Evolutionary conservation across 1,284 basidiomycete genomes (phyloP), one percentile per base, ranked within the genome.

Genomic region (Mrakiaceae sp.): DNA sequence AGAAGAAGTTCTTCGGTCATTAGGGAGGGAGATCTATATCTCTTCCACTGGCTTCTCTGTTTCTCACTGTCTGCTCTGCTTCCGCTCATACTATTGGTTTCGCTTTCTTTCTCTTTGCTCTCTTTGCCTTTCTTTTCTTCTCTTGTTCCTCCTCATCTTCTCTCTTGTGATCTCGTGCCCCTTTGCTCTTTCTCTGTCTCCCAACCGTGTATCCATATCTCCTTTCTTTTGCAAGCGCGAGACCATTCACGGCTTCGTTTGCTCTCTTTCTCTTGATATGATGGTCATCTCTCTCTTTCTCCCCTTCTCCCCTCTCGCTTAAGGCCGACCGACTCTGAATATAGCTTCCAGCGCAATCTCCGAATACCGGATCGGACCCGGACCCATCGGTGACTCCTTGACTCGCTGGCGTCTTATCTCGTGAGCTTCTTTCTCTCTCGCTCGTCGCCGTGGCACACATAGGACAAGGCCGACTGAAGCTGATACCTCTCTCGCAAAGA

Each of bases 161-260:
- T 58, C 65, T 68, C 46, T 76, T 74, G 12, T 73, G 74, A 10
- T 77, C 78, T 1, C 79, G 55, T 27, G 63, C 68, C 5, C 67
- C 66, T 50, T 69, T 69, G 12, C 68, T 70, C 57, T 69, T 64
- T 66, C 74, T 75, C 46, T 72, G 69, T 66, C 74, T 75, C 70
- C 50, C 54, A 14, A 43, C 58, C 27, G 46, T 58, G 14, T 27
- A 68, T 53, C 47, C 46, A n/a, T 40, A 14, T 63, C n/a, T 62
- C 40, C 40, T 63, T 52, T 65, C 64, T 39, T 47, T 43, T 7
- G 58, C 62, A 62, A 51, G 71, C 89, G 87, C 89, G 77, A 80
- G 86, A 71, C 84, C 88, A 49, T 79, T 86, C 64, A 81, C 85
- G 56, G 81, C 83, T 51, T 85, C 84, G 63, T 86, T 47, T 3